A percentile compares a stretch with the other conserved stretches of the same genome.
Evolutionary conservation across 2,329 filamentous ascomycete genomes (phyloP).

Genomic region (Neurospora crassa): DNA sequence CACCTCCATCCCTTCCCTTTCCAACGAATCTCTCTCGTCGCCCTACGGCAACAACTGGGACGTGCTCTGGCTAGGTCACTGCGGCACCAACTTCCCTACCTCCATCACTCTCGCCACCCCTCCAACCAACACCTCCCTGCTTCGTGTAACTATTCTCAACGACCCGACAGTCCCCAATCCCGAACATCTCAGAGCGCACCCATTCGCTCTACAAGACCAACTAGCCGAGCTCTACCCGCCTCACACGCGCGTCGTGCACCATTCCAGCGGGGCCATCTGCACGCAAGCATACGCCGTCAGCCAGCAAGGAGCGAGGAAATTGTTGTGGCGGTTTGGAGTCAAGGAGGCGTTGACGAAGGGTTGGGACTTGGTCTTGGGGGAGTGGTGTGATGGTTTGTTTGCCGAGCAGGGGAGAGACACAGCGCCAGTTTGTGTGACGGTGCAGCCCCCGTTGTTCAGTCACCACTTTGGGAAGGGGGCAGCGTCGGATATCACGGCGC

Average conservation of each 20-base stretch:
- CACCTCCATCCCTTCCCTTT: conserved; percentile 6
- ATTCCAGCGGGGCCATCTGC: conserved; percentile 30
- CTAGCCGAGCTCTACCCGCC: conserved; percentile 23
- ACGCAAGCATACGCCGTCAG: conserved; percentile 32
- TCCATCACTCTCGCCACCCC: not conserved
- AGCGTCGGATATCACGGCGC: conserved; percentile 20
- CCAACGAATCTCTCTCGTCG: conserved; percentile 17
- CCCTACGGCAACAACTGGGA: conserved; percentile 45
- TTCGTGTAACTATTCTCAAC: conserved; percentile 14
- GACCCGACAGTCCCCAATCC: conserved; percentile 28
- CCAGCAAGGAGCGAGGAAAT: conserved; percentile 31
- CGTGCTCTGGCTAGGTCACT: conserved; percentile 42
- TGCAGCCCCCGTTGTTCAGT: conserved; percentile 23
- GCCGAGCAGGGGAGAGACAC: not conserved
- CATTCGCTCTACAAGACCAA: conserved; percentile 25
- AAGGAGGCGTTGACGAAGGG: conserved; percentile 26
- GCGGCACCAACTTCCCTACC: conserved; percentile 27
- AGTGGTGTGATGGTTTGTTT: conserved; percentile 33
- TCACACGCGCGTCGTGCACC: conserved; percentile 35
- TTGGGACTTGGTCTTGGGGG: conserved; percentile 35
- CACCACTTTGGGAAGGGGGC: conserved; percentile 19
- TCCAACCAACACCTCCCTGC: not conserved
- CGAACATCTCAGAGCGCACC: conserved; percentile 26
- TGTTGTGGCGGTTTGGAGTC: conserved; percentile 34
- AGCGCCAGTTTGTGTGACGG: conserved; percentile 19